Conservation (phyloP, 2,329 filamentous ascomycete species). For the Diaporthe helianthi region DNA sequence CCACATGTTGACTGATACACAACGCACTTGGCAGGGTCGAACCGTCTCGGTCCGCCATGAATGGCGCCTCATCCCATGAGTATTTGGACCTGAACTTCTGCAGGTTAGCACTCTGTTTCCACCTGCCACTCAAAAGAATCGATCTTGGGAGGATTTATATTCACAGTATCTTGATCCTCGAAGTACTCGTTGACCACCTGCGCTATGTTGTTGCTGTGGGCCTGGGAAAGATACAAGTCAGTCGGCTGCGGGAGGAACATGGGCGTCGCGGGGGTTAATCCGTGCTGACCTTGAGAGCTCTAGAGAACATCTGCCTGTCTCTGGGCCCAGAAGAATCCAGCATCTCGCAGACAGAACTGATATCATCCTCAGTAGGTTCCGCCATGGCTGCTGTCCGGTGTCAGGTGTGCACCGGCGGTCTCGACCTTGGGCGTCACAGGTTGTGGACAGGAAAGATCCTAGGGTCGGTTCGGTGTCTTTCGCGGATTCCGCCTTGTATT, state of each 20-base stretch:
- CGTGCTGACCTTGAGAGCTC: conserved; percentile 50
- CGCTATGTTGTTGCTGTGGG: conserved; percentile 55
- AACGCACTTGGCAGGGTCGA: conserved; percentile 30
- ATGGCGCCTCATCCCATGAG: conserved; percentile 30
- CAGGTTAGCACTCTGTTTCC: background rate
- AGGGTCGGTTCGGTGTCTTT: background rate
- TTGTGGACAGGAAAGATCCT: background rate
- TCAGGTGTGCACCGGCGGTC: background rate
- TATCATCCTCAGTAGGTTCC: conserved; percentile 47
- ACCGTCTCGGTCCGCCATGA: conserved; percentile 31
- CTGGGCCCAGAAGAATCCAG: conserved; percentile 44
- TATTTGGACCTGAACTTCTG: conserved; percentile 30
- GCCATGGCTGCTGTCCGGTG: conserved; percentile 36
- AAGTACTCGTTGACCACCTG: conserved; percentile 60
- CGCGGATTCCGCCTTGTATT: background rate
- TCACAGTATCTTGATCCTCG: conserved; percentile 54
- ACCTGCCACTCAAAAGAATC: background rate
- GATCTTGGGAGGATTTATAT: background rate
- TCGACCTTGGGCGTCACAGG: background rate
- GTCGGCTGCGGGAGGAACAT: background rate
- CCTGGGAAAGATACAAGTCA: conserved; percentile 39
- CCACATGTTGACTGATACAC: background rate
- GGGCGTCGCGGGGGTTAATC: no score
- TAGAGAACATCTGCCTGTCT: conserved; percentile 50
- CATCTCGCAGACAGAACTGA: conserved; percentile 52